A percentile compares a stretch with the other conserved stretches of the same genome.
These are phyloP conservation scores for Plasmodium adleri DNA, from an alignment of 169 alveolate genomes.

Conservation along the genomic window DNA sequence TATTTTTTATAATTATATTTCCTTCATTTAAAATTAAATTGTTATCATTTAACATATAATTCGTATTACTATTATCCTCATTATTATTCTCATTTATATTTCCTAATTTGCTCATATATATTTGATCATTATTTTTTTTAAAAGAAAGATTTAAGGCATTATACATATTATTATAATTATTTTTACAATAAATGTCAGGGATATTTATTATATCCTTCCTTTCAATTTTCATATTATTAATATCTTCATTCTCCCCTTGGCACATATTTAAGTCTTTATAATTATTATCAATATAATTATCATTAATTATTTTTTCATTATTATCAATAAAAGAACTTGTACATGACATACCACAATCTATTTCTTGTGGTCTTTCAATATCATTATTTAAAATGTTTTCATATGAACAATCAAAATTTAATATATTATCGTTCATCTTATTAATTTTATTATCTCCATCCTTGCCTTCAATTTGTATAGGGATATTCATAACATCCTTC, in stretches of 20 bases:
- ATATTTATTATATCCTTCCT: no score
- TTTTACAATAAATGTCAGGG: no score
- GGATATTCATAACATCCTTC: no score
- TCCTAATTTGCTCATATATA: not conserved
- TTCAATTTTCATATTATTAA: no score
- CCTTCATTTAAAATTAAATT: not conserved
- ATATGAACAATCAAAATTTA: slow-evolving; percentile 44
- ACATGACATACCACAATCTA: slow-evolving; percentile 72
- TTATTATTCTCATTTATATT: not conserved
- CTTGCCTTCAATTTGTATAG: not conserved
- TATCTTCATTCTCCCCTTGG: no score
- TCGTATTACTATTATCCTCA: not conserved
- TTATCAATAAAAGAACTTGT: slow-evolving; percentile 41
- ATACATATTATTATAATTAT: not conserved
- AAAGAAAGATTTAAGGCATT: slow-evolving; percentile 18
- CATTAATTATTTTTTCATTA: slow-evolving; percentile 12
- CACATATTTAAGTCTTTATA: no score
- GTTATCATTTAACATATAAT: not conserved
- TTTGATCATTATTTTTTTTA: not conserved
- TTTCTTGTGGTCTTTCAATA: slow-evolving; percentile 69
- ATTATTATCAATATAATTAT: not conserved
- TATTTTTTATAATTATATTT: slow-evolving; percentile 1
- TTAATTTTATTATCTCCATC: not conserved
- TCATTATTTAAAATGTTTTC: slow-evolving; percentile 46
- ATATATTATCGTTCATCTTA: not conserved